Base-by-base conservation (phyloP, 2,329 filamentous ascomycete genomes). In the Cercospora nicotianae region DNA sequence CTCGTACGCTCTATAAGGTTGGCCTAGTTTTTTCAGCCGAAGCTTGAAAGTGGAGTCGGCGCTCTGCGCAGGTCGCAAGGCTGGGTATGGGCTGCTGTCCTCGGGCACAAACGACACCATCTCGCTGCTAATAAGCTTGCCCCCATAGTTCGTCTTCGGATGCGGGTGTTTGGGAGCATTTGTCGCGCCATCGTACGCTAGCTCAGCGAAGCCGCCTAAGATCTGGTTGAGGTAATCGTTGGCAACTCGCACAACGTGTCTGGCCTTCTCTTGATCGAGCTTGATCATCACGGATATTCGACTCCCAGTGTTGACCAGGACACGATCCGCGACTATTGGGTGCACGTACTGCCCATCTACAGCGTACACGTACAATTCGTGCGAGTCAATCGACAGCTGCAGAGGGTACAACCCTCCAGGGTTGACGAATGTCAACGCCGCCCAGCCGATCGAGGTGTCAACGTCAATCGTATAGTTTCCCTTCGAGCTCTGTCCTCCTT, bases 261-360 rank as follows among this genome's bases (percentile, higher is more conserved):
- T 78, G 0, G 84, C 84, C 0, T 80, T 71, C 1, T 73, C 74
- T 48, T 82, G 80, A 51, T 82, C 76, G 4, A 87, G 77, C 67
- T 82, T 76, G 69, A 86, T 72, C 59, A 87, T 73, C 1, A 87
- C 78, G 0, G 85, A 86, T 72, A 83, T 87, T 5, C 86, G 81
- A 68, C 84, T 84, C 12, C 86, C 86, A 67, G 85, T 87, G 69
- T 79, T 78, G 4, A 87, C 72, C 0, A 75, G 72, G 23, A 87
- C 75, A 9, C 81, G 81, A 12, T 87, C 80, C 1, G 84, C 83
- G 3, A 79, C 79, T 62, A 83, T 79, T 2, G 86, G 86, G 66
- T 83, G 76, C 60, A 88, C 83, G 73, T 86, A 87, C 8, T 82
- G 77, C 3, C 67, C 67, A 31, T 68, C 67, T 16, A 68, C 64